Evolutionary conservation across 331 rosid genomes (phyloP).

Genomic region (Quercus lobata): DNA sequence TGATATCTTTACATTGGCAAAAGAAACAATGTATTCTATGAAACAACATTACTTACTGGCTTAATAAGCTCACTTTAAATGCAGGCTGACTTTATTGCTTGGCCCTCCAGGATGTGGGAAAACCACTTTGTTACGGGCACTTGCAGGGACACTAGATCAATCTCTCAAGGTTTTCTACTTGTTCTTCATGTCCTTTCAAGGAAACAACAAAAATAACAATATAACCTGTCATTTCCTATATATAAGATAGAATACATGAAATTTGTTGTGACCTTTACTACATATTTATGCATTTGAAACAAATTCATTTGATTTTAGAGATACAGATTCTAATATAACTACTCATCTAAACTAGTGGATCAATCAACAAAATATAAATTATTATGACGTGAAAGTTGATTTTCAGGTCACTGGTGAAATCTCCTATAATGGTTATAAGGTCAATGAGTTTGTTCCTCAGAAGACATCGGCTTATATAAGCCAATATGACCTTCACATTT

Average conservation of each 20-base stretch:
- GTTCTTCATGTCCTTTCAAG: not conserved
- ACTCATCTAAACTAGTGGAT: too few species aligned
- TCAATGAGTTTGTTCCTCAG: slow-evolving; percentile 42
- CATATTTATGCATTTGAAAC: not conserved
- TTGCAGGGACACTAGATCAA: not conserved
- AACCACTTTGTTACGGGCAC: slow-evolving; percentile 5
- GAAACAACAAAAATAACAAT: not conserved
- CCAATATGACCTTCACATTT: slow-evolving; percentile 53
- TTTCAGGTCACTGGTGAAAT: slow-evolving; percentile 21
- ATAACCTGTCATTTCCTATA: not conserved
- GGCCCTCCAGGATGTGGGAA: not conserved
- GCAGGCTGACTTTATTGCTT: slow-evolving; percentile 6
- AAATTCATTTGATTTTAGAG: not conserved
- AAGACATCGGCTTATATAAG: slow-evolving; percentile 67
- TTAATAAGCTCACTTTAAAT: not conserved
- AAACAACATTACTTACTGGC: not conserved
- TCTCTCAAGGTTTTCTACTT: slow-evolving; percentile 5
- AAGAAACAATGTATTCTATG: not conserved
- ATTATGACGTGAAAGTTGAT: not conserved
- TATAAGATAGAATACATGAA: not conserved
- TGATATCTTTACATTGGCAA: not conserved
- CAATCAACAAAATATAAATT: too few species aligned
- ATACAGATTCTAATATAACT: not conserved
- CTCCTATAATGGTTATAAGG: slow-evolving; percentile 25
- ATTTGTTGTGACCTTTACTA: not conserved